These are phyloP conservation scores for Psidium friedrichsthalianum DNA, from an alignment of 345 rosid genomes.

Conservation along the genomic window DNA sequence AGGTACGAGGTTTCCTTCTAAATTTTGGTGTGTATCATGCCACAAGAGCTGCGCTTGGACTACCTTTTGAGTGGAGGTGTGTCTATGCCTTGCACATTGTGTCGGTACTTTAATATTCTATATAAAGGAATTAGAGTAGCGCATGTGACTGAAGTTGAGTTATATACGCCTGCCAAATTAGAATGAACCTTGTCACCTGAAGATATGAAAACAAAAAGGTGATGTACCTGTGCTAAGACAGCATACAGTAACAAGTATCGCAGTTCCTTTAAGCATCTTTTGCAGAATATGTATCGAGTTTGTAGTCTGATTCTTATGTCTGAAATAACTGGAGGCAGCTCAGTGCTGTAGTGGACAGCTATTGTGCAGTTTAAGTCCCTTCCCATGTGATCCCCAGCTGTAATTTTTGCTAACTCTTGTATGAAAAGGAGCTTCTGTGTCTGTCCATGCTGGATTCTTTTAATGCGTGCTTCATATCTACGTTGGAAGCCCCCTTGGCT, in stretches of 20 bases:
- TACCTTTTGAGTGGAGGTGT: slow-evolving; percentile 85
- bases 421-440: neutral
- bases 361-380: neutral
- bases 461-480: neutral
- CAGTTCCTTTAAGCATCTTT: neutral
- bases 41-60: slow-evolving; percentile 91
- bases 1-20: slow-evolving; percentile 96
- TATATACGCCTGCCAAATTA: neutral
- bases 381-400: neutral
- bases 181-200: neutral
- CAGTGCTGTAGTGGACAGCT: neutral
- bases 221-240: neutral
- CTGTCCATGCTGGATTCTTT: neutral
- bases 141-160: neutral
- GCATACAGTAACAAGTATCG: neutral
- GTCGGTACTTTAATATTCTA: neutral
- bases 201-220: neutral
- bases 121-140: neutral
- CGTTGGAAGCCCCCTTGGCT: neutral
- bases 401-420: neutral
- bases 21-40: slow-evolving; percentile 91
- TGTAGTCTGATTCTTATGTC: neutral
- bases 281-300: neutral
- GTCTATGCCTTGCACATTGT: neutral
- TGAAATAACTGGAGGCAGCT: neutral